These are phyloP conservation scores for Hermanozyma aechmeae DNA, from an alignment of 805 yeast species.

Conservation along the genomic window DNA sequence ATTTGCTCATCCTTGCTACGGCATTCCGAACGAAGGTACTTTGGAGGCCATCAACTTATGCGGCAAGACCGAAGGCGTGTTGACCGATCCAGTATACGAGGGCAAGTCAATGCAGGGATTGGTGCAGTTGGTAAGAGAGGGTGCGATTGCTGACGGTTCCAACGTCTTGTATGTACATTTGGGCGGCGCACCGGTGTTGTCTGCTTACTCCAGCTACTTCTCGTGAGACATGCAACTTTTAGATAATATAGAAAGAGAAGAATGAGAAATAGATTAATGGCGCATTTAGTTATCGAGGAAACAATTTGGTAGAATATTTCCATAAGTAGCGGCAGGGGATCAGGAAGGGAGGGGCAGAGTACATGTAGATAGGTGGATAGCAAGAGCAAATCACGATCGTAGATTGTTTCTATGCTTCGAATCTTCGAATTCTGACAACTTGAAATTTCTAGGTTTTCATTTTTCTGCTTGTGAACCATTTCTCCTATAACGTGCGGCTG, in stretches of 20 bases:
- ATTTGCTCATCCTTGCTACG: constrained; percentile 3
- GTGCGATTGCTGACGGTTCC: constrained; percentile 1
- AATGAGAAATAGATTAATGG: neutral
- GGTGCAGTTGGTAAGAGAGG: constrained; percentile 2
- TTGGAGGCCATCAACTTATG: constrained; percentile 3
- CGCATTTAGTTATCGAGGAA: too few relatives aligned
- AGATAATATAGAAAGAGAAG: neutral
- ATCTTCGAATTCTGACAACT: too few relatives aligned
- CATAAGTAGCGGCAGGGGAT: too few relatives aligned
- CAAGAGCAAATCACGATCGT: too few relatives aligned
- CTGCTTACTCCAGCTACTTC: constrained; percentile 3
- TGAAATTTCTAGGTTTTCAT: too few relatives aligned
- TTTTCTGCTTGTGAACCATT: too few relatives aligned
- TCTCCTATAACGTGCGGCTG: too few relatives aligned
- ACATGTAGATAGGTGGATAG: too few relatives aligned
- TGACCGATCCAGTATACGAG: constrained; percentile 3
- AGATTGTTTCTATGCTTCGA: too few relatives aligned
- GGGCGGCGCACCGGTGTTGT: constrained; percentile 3
- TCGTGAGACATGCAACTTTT: neutral
- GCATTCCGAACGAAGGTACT: constrained; percentile 2
- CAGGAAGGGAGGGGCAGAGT: too few relatives aligned
- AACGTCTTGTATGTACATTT: constrained; percentile 3
- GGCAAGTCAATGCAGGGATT: constrained; percentile 3
- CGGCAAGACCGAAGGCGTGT: constrained; percentile 3
- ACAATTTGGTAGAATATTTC: too few relatives aligned